phyloP scores from a whole-genome alignment of 2,329 filamentous ascomycete species.

The Teratosphaeria pseudoeucalypti region DNA sequence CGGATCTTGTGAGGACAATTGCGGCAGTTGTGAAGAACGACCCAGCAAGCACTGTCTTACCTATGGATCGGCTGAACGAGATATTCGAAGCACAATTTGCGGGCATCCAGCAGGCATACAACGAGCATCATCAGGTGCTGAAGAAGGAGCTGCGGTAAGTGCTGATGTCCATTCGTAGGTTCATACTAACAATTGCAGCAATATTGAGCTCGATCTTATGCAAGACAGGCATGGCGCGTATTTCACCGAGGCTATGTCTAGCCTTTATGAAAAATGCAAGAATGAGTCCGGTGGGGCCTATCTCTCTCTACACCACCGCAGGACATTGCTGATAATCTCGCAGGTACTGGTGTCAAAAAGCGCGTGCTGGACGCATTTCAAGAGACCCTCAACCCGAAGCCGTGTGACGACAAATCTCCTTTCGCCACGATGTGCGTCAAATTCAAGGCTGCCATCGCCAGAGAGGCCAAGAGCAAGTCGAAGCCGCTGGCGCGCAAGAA shows the following conservation, averaged over 20 bases:
- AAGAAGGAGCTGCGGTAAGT: neutral
- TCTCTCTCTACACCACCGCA: neutral
- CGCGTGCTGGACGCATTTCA: too few relatives aligned
- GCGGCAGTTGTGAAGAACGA: neutral
- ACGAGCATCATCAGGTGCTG: neutral
- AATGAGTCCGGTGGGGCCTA: neutral
- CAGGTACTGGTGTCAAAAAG: too few relatives aligned
- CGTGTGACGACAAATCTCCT: too few relatives aligned
- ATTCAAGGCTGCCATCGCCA: neutral
- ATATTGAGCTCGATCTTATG: slow-evolving; percentile 8
- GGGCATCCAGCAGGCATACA: neutral
- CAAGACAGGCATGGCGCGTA: slow-evolving; percentile 3
- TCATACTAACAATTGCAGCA: slow-evolving; percentile 5
- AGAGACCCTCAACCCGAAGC: too few relatives aligned
- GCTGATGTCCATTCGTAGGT: neutral
- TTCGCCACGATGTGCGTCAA: neutral
- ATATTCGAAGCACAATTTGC: too few relatives aligned
- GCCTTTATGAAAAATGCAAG: slow-evolving; percentile 12
- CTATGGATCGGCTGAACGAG: too few relatives aligned
- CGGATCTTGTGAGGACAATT: neutral
- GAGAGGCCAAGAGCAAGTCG: too few relatives aligned
- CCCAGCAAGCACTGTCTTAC: neutral
- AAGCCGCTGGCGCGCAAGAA: neutral
- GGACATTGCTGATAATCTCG: neutral
- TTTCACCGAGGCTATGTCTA: slow-evolving; percentile 3